phyloP scores from a whole-genome alignment of 2,329 filamentous ascomycete genomes.

The Sordariomycetes sp. region DNA sequence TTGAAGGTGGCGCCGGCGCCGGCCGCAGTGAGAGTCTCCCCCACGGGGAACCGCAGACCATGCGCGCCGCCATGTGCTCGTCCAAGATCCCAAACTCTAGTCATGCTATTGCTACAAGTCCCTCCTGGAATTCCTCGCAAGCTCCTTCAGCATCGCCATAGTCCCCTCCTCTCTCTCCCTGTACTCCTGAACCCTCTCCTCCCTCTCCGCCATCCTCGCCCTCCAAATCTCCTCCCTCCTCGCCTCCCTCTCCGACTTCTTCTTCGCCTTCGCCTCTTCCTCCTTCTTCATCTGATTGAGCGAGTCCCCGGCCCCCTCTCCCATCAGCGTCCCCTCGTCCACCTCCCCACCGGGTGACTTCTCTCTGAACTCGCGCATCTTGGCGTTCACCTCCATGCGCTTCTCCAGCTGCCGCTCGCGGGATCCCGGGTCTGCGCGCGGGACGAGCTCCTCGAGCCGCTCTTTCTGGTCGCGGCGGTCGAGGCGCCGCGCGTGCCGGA shows the following conservation, averaged over 20 bases:
- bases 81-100: background rate
- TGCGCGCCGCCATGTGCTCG: background rate
- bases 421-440: constrained; percentile 73
- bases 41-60: background rate
- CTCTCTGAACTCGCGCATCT: constrained; percentile 63
- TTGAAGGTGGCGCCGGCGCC: background rate
- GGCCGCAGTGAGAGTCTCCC: background rate
- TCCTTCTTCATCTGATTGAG: constrained; percentile 59
- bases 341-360: constrained; percentile 55
- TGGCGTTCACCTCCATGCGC: constrained; percentile 59
- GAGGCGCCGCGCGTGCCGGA: constrained; percentile 49
- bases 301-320: constrained; percentile 47
- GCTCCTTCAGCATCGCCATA: constrained; percentile 66
- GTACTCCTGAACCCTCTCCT: constrained; percentile 61
- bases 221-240: constrained; percentile 70
- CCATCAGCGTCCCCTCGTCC: constrained; percentile 64
- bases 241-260: constrained; percentile 77
- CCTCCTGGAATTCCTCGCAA: constrained; percentile 57
- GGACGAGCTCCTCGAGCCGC: constrained; percentile 67
- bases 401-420: constrained; percentile 83
- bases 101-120: constrained; percentile 27
- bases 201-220: constrained; percentile 67
- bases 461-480: constrained; percentile 61
- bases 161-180: constrained; percentile 72
- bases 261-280: constrained; percentile 54